These are phyloP conservation scores for Metahyphopichia silvanorum DNA, from an alignment of 805 yeast genomes.

Conservation along the genomic window DNA sequence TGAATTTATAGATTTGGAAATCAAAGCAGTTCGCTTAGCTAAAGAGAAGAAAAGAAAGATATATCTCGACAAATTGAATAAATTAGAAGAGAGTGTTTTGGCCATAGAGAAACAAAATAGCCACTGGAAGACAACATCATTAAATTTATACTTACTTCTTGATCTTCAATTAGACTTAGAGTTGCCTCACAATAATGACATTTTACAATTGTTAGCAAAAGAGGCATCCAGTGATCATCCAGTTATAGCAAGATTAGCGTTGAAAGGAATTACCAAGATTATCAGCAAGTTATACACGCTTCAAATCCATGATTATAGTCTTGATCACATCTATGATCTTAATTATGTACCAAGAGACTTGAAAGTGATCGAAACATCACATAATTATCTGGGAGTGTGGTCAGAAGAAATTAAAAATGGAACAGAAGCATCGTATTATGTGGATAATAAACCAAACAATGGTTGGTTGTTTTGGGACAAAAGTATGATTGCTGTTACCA, in stretches of 20 bases:
- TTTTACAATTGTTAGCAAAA: slow-evolving; percentile 42
- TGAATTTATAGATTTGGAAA: slow-evolving; percentile 51
- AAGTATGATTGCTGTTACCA: slow-evolving; percentile 43
- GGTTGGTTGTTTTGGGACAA: slow-evolving; percentile 83
- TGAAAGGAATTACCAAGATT: slow-evolving; percentile 57
- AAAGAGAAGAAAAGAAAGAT: slow-evolving; percentile 53
- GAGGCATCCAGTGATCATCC: slow-evolving; percentile 68
- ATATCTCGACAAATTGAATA: slow-evolving; percentile 37
- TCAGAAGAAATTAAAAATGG: slow-evolving; percentile 49
- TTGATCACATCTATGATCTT: slow-evolving; percentile 41
- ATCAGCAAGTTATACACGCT: slow-evolving; percentile 43
- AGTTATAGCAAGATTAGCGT: slow-evolving; percentile 52
- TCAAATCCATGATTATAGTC: slow-evolving; percentile 47
- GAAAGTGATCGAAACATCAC: slow-evolving; percentile 40
- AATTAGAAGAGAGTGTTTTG: slow-evolving; percentile 38
- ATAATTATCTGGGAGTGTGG: slow-evolving; percentile 41
- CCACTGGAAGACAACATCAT: slow-evolving; percentile 57
- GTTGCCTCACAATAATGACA: slow-evolving; percentile 36
- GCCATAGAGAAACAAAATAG: slow-evolving; percentile 21
- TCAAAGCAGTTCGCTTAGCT: slow-evolving; percentile 57
- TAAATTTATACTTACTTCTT: slow-evolving; percentile 49
- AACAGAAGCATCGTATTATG: slow-evolving; percentile 46
- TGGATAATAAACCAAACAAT: slow-evolving; percentile 52
- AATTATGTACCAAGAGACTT: slow-evolving; percentile 30
- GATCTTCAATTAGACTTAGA: slow-evolving; percentile 55